Conservation (phyloP, 345 rosid species). For the Bruguiera sexangula region DNA sequence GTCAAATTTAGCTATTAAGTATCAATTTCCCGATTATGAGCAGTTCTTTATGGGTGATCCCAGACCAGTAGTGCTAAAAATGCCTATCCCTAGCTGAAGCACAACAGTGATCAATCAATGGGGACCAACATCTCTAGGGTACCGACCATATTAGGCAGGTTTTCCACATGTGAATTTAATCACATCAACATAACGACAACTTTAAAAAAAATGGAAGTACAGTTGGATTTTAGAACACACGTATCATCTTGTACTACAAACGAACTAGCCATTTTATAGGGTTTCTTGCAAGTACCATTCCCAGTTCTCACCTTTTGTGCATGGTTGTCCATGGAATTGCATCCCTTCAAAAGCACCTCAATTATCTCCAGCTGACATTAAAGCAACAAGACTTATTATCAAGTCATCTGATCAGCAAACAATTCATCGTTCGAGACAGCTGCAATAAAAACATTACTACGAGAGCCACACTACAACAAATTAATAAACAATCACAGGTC, state of each 20-base stretch:
- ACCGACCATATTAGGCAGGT: neutral
- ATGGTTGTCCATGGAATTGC: constrained; percentile 62
- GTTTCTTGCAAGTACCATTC: neutral
- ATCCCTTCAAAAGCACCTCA: constrained; percentile 67
- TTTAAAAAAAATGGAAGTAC: neutral
- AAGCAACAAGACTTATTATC: neutral
- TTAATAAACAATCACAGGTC: too few species aligned
- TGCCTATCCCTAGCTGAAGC: too few species aligned
- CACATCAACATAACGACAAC: neutral
- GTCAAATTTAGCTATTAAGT: too few species aligned
- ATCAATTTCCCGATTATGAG: too few species aligned
- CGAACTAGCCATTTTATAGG: neutral
- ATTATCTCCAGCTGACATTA: constrained; percentile 33
- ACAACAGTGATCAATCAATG: neutral
- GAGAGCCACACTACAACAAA: too few species aligned
- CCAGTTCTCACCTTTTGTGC: constrained; percentile 56
- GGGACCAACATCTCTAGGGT: neutral
- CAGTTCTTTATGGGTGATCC: too few species aligned
- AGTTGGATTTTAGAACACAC: neutral
- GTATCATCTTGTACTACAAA: neutral
- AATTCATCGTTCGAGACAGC: neutral
- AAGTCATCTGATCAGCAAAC: neutral
- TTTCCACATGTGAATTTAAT: neutral
- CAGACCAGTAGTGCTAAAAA: too few species aligned
- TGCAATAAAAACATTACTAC: too few species aligned